Conservation (phyloP, 441 rosid genomes). For the Hura crepitans region DNA sequence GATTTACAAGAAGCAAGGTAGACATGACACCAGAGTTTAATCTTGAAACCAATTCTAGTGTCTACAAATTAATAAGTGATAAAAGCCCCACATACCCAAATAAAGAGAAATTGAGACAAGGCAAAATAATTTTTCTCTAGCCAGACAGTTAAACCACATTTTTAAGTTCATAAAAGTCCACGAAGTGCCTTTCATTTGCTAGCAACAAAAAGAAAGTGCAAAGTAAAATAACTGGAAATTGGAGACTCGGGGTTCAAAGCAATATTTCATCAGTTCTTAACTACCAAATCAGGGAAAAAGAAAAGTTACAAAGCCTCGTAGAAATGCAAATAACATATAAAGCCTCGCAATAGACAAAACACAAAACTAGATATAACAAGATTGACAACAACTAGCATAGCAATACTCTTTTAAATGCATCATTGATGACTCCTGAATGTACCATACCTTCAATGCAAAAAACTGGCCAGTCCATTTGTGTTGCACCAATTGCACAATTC, state of each 20-base stretch:
- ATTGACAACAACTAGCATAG: not conserved
- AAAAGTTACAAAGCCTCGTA: not conserved
- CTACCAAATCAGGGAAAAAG: not conserved
- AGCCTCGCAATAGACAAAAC: not conserved
- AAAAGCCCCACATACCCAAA: not conserved
- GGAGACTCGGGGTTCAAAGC: not conserved
- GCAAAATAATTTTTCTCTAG: not conserved
- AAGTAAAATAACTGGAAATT: not conserved
- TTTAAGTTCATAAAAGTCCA: not conserved
- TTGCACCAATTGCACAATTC: constrained; percentile 89
- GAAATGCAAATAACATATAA: not conserved
- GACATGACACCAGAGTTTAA: not conserved
- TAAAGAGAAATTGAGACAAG: not conserved
- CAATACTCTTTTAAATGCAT: not conserved
- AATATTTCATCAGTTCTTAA: not conserved
- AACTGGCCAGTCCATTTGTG: constrained; percentile 98
- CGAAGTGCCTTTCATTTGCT: not conserved
- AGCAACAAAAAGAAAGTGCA: not conserved
- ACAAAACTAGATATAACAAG: not conserved
- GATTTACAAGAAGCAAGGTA: not conserved
- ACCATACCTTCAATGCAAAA: constrained; percentile 79
- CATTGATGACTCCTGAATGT: constrained; percentile 2
- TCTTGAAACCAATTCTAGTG: too few species aligned
- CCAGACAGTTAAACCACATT: not conserved
- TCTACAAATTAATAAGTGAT: not conserved